Evolutionary conservation across 2,329 filamentous ascomycete species (phyloP), one percentile per base, ranked within the genome.

Genomic region (Cordyceps fumosorosea): DNA sequence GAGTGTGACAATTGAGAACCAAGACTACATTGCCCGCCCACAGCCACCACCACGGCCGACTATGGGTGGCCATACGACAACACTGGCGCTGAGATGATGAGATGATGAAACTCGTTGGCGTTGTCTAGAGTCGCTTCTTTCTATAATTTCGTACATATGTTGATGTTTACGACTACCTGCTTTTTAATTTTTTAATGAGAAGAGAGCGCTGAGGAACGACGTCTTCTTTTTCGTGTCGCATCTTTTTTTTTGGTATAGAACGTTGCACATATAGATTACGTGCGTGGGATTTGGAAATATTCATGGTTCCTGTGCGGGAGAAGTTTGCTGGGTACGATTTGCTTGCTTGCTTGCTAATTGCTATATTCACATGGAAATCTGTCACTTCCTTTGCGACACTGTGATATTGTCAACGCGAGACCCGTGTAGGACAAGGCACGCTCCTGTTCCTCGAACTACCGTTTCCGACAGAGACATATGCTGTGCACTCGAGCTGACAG

Each of bases 1-100:
- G 84, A 93, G 89, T 75, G 90, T 95, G 24, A 92, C 90, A 59
- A 91, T 95, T 65, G 90, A 95, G 76, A 95, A 95, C 76, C 81
- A 81, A 67, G 89, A 95, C 76, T 95, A 88, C 72, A 90, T 89
- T 67, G 71, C 71, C 72, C 70, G 67, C 58, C 72, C 71, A 52
- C 74, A 72, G 67, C 68, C 68, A 64, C 65, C 71, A 42, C 75
- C 73, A 62, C 70, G 72, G 45, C 66, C 64, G 45, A 56, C 66
- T 18, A 66, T 55, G 47, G 66, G 63, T 18, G 69, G 70, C 12
- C 66, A 72, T 37, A 75, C 74, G 7, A 72, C 73, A 14, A 76
- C 73, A 44, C 56, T 77, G 62, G 70, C 73, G 16, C 65, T 77
- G 54, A 69, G 75, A 66, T 77, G 66, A 67, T 55, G 62, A 63